A percentile compares a stretch with the other conserved stretches of the same genome.
These are phyloP conservation scores for Penicillium sclerotiorum DNA, from an alignment of 2,329 filamentous ascomycete genomes.

Conservation along the genomic window DNA sequence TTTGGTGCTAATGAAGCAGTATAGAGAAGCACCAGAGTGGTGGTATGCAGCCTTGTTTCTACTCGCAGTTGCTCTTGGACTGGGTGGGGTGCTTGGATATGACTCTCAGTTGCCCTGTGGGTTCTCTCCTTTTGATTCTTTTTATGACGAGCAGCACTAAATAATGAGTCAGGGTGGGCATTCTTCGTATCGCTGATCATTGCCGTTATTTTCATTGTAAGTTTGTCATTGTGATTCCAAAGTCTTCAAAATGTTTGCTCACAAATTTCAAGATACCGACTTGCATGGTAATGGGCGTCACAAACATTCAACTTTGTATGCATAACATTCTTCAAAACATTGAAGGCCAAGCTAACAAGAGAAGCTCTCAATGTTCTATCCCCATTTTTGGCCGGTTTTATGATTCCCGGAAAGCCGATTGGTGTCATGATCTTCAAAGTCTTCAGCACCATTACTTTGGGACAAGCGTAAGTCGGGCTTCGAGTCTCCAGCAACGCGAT, in stretches of 20 bases:
- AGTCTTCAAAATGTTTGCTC: background rate
- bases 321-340: background rate
- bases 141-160: slow-evolving; percentile 4
- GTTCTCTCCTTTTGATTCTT: background rate
- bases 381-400: slow-evolving; percentile 28
- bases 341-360: background rate
- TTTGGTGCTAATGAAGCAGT: slow-evolving; percentile 66
- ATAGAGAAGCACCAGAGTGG: slow-evolving; percentile 62
- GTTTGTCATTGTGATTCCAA: no score
- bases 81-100: slow-evolving; percentile 27
- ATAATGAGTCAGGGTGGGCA: slow-evolving; percentile 18
- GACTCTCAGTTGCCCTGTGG: slow-evolving; percentile 24
- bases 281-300: slow-evolving; percentile 27
- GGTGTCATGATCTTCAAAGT: slow-evolving; percentile 32
- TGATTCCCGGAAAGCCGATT: slow-evolving; percentile 29
- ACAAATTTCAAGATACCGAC: slow-evolving; percentile 22
- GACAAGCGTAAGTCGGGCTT: slow-evolving; percentile 25
- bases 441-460: slow-evolving; percentile 29
- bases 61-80: slow-evolving; percentile 34
- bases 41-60: slow-evolving; percentile 55
- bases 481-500: background rate
- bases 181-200: slow-evolving; percentile 27
- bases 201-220: slow-evolving; percentile 23
- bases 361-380: slow-evolving; percentile 29
- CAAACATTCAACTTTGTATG: slow-evolving; percentile 26